Evolutionary conservation across 306 rosid genomes (phyloP).

Genomic region (Dicorynia guianensis): DNA sequence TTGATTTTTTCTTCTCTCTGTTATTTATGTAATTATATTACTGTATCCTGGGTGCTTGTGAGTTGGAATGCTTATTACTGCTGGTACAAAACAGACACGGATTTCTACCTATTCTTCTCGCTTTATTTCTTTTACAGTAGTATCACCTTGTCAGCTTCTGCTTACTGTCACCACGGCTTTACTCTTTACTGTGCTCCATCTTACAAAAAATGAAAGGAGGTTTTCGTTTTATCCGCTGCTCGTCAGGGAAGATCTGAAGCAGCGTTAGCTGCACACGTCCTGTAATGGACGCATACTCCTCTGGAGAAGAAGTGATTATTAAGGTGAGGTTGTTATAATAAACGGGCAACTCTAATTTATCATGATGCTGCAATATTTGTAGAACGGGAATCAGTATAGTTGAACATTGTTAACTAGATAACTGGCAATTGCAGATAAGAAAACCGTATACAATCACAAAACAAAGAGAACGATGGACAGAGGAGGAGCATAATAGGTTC

Average conservation of each 20-base stretch:
- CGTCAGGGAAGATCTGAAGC: slow-evolving; percentile 89
- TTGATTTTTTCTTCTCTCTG: slow-evolving; percentile 6
- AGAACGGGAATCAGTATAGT: slow-evolving; percentile 8
- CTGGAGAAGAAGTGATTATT: slow-evolving; percentile 78
- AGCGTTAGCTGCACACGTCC: slow-evolving; percentile 62
- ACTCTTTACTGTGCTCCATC: slow-evolving; percentile 44
- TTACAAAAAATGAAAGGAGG: slow-evolving; percentile 57
- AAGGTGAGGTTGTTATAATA: slow-evolving; percentile 60
- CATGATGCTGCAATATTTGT: slow-evolving; percentile 13
- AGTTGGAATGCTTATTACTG: slow-evolving; percentile 52
- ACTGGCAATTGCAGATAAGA: slow-evolving; percentile 67
- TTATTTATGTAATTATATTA: slow-evolving; percentile 21
- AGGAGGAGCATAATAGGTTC: slow-evolving; percentile 93
- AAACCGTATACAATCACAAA: slow-evolving; percentile 96
- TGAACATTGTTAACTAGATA: slow-evolving; percentile 34
- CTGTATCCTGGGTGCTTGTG: slow-evolving; percentile 31
- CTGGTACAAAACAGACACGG: slow-evolving; percentile 66
- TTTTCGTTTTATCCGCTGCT: slow-evolving; percentile 59
- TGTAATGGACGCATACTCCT: slow-evolving; percentile 76
- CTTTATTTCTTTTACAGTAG: slow-evolving; percentile 87
- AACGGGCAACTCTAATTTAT: slow-evolving; percentile 1
- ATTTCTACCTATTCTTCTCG: slow-evolving; percentile 82
- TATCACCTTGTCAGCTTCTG: slow-evolving; percentile 48
- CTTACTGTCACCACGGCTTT: slow-evolving; percentile 62
- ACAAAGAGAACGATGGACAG: slow-evolving; percentile 99